phyloP scores from a whole-genome alignment of 2,329 filamentous ascomycete genomes.

The Albophoma yamanashiensis region DNA sequence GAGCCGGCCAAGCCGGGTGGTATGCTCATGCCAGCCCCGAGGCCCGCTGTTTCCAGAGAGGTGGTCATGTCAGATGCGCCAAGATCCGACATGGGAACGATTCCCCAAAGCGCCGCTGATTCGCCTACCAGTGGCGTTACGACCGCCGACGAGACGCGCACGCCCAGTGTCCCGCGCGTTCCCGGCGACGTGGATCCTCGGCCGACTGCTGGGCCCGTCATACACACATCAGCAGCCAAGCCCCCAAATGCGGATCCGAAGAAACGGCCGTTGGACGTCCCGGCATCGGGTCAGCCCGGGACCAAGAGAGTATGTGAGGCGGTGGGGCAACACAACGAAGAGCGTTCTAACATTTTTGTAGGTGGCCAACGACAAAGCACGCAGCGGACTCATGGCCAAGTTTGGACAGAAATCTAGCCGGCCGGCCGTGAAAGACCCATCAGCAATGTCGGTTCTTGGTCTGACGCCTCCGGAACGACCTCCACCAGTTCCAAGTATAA shows the following conservation, averaged over 20 bases:
- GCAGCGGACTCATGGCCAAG: constrained; percentile 23
- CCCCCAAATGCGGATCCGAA: constrained; percentile 15
- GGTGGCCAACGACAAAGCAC: constrained; percentile 18
- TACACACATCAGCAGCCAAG: constrained; percentile 23
- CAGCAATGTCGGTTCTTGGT: constrained; percentile 41
- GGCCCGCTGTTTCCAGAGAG: constrained; percentile 1
- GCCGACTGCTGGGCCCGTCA: constrained; percentile 21
- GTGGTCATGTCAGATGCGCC: constrained; percentile 4
- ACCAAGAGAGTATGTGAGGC: constrained; percentile 30
- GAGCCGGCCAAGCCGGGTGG: constrained; percentile 20
- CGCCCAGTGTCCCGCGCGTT: neutral
- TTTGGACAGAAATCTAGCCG: constrained; percentile 20
- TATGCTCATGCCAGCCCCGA: constrained; percentile 4
- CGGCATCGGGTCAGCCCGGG: constrained; percentile 17
- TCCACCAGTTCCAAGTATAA: constrained; percentile 15
- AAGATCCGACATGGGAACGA: neutral
- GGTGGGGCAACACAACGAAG: neutral
- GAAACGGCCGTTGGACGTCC: constrained; percentile 33
- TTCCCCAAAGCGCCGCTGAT: neutral
- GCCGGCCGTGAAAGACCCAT: constrained; percentile 30
- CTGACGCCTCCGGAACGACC: constrained; percentile 34
- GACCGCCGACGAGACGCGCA: neutral
- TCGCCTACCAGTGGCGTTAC: neutral
- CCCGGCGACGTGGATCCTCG: constrained; percentile 11
- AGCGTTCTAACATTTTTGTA: constrained; percentile 15